Evolutionary conservation across 164 flowering plant genomes (phyloP).

Genomic region (Vitis amurensis): DNA sequence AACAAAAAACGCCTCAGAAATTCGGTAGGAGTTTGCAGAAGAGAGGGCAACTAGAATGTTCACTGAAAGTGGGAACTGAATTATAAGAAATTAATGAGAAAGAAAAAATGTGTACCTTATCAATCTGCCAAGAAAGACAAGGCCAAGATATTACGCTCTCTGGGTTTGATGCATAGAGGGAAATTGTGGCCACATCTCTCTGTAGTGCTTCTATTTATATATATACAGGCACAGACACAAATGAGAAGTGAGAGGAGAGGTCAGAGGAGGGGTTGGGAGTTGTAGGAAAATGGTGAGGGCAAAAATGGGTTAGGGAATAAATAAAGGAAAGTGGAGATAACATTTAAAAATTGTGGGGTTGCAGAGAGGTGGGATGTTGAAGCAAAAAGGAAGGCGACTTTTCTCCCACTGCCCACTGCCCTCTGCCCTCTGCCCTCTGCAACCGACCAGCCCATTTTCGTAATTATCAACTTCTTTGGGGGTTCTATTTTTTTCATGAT

Average conservation of each 20-base stretch:
- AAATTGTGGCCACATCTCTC: too few relatives aligned
- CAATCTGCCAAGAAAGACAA: not conserved
- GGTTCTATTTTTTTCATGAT: not conserved
- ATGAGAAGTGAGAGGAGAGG: too few relatives aligned
- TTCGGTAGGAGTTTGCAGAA: not conserved
- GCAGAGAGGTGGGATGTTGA: constrained; percentile 35
- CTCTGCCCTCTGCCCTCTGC: constrained; percentile 5
- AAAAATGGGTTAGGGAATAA: constrained; percentile 1
- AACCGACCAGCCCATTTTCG: constrained; percentile 1
- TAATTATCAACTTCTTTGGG: not conserved
- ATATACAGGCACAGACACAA: not conserved
- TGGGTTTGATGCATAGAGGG: not conserved
- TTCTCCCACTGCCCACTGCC: constrained; percentile 31
- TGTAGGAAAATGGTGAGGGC: constrained; percentile 7
- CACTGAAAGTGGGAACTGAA: not conserved
- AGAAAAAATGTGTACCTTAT: not conserved
- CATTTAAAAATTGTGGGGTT: constrained; percentile 15
- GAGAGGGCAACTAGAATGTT: not conserved
- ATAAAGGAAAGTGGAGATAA: constrained; percentile 2
- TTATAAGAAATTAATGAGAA: not conserved
- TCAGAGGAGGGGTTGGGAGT: constrained; percentile 3
- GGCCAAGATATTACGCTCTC: not conserved
- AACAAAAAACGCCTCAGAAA: not conserved
- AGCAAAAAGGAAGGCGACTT: constrained; percentile 41
- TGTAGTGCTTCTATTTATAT: not conserved